Evolutionary conservation across 1,284 basidiomycete genomes (phyloP).

Genomic region (Sutorius eximius): DNA sequence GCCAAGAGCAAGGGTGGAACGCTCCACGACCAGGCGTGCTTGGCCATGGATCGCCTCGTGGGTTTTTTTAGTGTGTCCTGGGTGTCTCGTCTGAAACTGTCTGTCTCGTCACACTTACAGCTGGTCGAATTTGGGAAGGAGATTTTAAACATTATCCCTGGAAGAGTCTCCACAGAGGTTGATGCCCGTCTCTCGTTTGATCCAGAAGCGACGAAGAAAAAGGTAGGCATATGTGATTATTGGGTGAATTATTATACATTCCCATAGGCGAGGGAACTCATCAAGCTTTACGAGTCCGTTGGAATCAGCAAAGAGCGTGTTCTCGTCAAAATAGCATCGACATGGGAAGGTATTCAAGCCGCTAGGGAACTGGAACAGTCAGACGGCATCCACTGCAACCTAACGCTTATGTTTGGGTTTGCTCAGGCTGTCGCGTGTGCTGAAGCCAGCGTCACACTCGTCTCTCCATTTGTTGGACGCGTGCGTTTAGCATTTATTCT

Average conservation of each 20-base stretch:
- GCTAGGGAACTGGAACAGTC: slow-evolving; percentile 92
- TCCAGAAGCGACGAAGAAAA: slow-evolving; percentile 85
- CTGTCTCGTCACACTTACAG: slow-evolving; percentile 38
- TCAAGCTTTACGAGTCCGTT: slow-evolving; percentile 87
- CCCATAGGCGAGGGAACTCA: slow-evolving; percentile 82
- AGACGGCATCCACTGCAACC: slow-evolving; percentile 95
- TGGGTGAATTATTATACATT: not conserved
- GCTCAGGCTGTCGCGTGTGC: slow-evolving; percentile 97
- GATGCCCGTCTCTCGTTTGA: slow-evolving; percentile 96
- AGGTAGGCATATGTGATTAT: slow-evolving; percentile 44
- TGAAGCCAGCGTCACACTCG: slow-evolving; percentile 94
- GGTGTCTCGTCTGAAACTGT: not conserved
- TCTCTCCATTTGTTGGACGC: slow-evolving; percentile 98
- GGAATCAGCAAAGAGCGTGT: slow-evolving; percentile 91
- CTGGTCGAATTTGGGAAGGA: slow-evolving; percentile 95
- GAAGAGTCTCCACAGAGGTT: slow-evolving; percentile 97
- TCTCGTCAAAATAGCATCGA: slow-evolving; percentile 98
- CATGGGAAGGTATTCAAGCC: slow-evolving; percentile 99
- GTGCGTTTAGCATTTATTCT: slow-evolving; percentile 45
- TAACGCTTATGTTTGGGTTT: slow-evolving; percentile 97
- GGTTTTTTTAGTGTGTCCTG: slow-evolving; percentile 1
- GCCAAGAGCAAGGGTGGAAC: slow-evolving; percentile 80
- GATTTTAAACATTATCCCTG: slow-evolving; percentile 93
- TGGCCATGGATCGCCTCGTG: slow-evolving; percentile 87
- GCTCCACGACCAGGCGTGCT: slow-evolving; percentile 68